These are phyloP conservation scores for Digitaria exilis DNA, from an alignment of 202 grass and related monocot genomes.

Conservation along the genomic window DNA sequence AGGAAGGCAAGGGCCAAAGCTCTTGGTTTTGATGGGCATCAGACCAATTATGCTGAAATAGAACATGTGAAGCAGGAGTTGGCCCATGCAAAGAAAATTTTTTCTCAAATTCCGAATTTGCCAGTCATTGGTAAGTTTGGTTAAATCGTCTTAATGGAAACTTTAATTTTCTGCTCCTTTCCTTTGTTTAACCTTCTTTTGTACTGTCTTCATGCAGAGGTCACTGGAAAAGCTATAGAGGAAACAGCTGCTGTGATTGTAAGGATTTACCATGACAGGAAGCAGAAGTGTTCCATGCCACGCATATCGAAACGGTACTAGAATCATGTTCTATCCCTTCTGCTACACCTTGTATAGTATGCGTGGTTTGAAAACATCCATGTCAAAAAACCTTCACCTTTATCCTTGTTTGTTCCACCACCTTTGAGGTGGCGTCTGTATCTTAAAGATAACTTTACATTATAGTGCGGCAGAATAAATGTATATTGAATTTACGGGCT, in stretches of 20 bases:
- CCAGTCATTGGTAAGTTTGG: slow-evolving; percentile 81
- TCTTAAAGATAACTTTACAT: slow-evolving; percentile 20
- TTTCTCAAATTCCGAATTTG: slow-evolving; percentile 67
- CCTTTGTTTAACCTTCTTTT: slow-evolving; percentile 33
- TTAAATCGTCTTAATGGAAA: slow-evolving; percentile 23
- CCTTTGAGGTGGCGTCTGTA: slow-evolving; percentile 50
- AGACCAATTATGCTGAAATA: slow-evolving; percentile 95
- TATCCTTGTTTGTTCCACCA: slow-evolving; percentile 3
- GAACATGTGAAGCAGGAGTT: slow-evolving; percentile 76
- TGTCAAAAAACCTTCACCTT: slow-evolving; percentile 10
- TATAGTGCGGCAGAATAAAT: slow-evolving; percentile 27
- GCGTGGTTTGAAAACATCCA: slow-evolving; percentile 25
- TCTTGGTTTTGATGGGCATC: slow-evolving; percentile 66
- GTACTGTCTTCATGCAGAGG: slow-evolving; percentile 57
- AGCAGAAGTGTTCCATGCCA: slow-evolving; percentile 77
- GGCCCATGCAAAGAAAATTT: slow-evolving; percentile 68
- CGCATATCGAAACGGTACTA: slow-evolving; percentile 94
- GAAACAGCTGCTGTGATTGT: slow-evolving; percentile 90
- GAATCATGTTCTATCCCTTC: slow-evolving; percentile 41
- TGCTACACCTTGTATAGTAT: slow-evolving; percentile 36
- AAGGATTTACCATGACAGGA: slow-evolving; percentile 85
- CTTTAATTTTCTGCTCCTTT: slow-evolving; percentile 31
- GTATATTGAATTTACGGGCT: slow-evolving; percentile 13
- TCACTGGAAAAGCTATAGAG: slow-evolving; percentile 91
- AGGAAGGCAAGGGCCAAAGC: slow-evolving; percentile 82